phyloP scores from a whole-genome alignment of 2,329 filamentous ascomycete species.

The Blastomyces gilchristii region DNA sequence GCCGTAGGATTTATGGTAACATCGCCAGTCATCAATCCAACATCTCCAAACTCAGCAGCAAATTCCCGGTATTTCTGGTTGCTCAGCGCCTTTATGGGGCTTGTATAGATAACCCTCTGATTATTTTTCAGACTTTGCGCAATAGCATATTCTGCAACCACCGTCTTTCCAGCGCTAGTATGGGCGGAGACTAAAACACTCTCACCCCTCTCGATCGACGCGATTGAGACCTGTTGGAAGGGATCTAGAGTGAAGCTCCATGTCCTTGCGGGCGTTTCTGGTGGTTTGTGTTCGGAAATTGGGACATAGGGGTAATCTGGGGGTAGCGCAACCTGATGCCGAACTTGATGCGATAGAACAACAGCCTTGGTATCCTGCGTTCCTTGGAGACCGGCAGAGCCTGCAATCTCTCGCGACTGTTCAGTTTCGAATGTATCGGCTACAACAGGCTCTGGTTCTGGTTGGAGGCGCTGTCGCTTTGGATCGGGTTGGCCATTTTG shows the following conservation, averaged over 20 bases:
- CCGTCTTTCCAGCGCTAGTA: conserved; percentile 95
- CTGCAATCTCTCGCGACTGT: conserved; percentile 80
- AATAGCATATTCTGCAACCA: conserved; percentile 96
- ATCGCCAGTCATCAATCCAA: conserved; percentile 96
- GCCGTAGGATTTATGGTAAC: conserved; percentile 98
- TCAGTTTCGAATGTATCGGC: conserved; percentile 93
- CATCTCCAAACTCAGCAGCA: conserved; percentile 87
- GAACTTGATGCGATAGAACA: conserved; percentile 90
- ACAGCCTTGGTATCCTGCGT: conserved; percentile 53
- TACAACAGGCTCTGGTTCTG: conserved; percentile 67
- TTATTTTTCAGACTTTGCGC: conserved; percentile 95
- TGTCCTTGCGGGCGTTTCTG: conserved; percentile 68
- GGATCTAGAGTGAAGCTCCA: conserved; percentile 92
- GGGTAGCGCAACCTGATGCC: conserved; percentile 91
- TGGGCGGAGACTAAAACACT: conserved; percentile 95
- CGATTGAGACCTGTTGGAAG: conserved; percentile 90
- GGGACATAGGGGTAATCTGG: conserved; percentile 90
- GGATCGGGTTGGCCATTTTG: conserved; percentile 32
- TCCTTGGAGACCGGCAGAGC: conserved; percentile 57
- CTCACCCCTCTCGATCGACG: conserved; percentile 90
- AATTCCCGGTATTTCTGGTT: conserved; percentile 99
- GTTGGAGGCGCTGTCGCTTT: conserved; percentile 43
- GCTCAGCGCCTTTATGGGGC: conserved; percentile 95
- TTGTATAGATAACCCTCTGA: conserved; percentile 97
- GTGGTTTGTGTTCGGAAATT: conserved; percentile 89